A percentile compares a stretch with the other conserved stretches of the same genome.
Conservation (phyloP, 164 flowering plant genomes). For the Akebia trifoliata region DNA sequence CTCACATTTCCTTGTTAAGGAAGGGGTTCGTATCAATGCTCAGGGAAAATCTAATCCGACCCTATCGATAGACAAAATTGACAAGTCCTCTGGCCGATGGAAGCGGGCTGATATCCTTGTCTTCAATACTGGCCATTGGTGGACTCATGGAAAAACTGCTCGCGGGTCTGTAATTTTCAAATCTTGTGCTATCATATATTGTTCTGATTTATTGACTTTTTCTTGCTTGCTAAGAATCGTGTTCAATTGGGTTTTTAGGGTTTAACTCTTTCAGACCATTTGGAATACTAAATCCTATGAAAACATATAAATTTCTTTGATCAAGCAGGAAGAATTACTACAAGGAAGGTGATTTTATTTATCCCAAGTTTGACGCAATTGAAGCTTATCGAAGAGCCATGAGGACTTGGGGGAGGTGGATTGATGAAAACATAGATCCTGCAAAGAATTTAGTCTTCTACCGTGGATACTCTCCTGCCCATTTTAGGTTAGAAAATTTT, state of each 20-base stretch:
- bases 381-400: constrained; percentile 83
- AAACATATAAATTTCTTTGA: constrained; percentile 7
- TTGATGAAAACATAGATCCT: constrained; percentile 48
- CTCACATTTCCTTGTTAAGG: constrained; percentile 89
- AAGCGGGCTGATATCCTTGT: constrained; percentile 78
- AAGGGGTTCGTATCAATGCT: constrained; percentile 62
- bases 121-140: constrained; percentile 96
- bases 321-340: constrained; percentile 79
- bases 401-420: constrained; percentile 88
- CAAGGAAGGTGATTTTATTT: constrained; percentile 72
- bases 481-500: constrained; percentile 61
- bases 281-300: neutral
- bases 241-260: neutral
- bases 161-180: constrained; percentile 52
- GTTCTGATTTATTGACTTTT: neutral
- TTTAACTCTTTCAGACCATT: neutral
- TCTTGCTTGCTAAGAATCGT: neutral
- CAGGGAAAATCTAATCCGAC: constrained; percentile 80
- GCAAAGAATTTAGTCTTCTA: constrained; percentile 61
- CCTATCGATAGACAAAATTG: constrained; percentile 70
- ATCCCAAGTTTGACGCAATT: constrained; percentile 75
- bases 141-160: constrained; percentile 93
- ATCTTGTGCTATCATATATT: neutral
- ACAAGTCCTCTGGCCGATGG: constrained; percentile 71
- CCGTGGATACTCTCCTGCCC: constrained; percentile 90